Conservation (phyloP, 352 stramenopile species). For the Phytophthora pinifolia region DNA sequence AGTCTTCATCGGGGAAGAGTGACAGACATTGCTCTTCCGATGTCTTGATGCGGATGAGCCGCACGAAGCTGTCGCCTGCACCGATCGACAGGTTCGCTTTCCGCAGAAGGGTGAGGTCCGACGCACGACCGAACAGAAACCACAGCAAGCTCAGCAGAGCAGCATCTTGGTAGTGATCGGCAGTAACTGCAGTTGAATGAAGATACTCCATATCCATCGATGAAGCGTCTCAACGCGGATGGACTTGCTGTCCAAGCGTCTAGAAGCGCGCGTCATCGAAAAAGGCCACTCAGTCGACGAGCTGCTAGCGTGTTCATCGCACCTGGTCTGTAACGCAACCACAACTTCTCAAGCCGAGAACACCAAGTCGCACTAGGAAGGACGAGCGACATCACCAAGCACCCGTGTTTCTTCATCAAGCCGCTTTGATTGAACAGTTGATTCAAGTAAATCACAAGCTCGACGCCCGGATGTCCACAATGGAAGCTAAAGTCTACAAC, state of each 20-base stretch:
- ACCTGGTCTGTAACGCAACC: no score
- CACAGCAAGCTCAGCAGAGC: conserved; percentile 21
- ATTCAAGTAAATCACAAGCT: conserved; percentile 2
- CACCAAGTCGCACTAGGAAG: no score
- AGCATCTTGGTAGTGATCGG: conserved; percentile 20
- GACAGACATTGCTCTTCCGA: conserved; percentile 26
- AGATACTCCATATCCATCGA: conserved; percentile 10
- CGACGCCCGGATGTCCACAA: background rate
- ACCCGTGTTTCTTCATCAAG: conserved; percentile 4
- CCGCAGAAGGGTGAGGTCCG: no score
- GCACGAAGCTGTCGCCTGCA: conserved; percentile 16
- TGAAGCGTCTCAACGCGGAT: background rate
- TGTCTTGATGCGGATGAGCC: conserved; percentile 32
- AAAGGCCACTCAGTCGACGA: conserved; percentile 8
- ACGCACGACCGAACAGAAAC: no score
- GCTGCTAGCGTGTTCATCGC: conserved; percentile 8
- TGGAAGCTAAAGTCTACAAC: conserved; percentile 5
- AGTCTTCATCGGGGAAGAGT: conserved; percentile 21
- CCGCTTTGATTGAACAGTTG: conserved; percentile 14
- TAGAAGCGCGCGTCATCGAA: conserved; percentile 2
- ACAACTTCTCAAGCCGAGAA: no score
- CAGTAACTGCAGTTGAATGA: conserved; percentile 8
- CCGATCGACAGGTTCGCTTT: no score
- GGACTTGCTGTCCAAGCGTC: background rate
- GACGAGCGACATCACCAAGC: conserved; percentile 1